phyloP scores from a whole-genome alignment of 768 basidiomycete species.

The Candolleomyces aberdarensis region DNA sequence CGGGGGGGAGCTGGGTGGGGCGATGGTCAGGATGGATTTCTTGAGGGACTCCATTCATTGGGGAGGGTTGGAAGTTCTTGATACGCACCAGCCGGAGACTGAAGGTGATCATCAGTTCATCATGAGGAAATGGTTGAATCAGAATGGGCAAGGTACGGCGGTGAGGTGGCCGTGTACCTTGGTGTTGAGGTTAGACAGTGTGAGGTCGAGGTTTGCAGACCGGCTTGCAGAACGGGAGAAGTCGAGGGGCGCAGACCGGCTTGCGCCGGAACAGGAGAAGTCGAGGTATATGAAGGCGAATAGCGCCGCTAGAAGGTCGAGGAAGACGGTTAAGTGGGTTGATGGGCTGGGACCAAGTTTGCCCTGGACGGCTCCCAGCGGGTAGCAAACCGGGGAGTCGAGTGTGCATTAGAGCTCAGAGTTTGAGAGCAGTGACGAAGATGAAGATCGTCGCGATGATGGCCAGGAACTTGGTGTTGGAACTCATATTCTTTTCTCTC shows the following conservation, averaged over 20 bases:
- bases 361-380: not conserved
- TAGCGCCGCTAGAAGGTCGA: not conserved
- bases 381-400: not conserved
- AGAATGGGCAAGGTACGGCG: not conserved
- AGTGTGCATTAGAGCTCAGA: not conserved
- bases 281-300: not conserved
- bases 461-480: not conserved
- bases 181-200: not conserved
- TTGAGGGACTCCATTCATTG: constrained; percentile 56
- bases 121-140: not conserved
- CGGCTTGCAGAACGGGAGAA: too few relatives aligned
- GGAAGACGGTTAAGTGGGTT: not conserved
- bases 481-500: too few relatives aligned
- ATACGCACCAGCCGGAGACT: constrained; percentile 15
- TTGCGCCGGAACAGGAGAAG: too few relatives aligned
- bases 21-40: constrained; percentile 67
- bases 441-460: not conserved
- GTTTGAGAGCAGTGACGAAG: not conserved
- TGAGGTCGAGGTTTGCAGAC: not conserved
- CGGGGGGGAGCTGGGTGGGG: constrained; percentile 61
- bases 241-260: too few relatives aligned
- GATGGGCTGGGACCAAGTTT: not conserved
- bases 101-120: not conserved
- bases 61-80: constrained; percentile 55
- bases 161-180: not conserved